Evolutionary conservation across 169 alveolate species (phyloP), one percentile per base, ranked within the genome.

Genomic region (Toxoplasma gondii): DNA sequence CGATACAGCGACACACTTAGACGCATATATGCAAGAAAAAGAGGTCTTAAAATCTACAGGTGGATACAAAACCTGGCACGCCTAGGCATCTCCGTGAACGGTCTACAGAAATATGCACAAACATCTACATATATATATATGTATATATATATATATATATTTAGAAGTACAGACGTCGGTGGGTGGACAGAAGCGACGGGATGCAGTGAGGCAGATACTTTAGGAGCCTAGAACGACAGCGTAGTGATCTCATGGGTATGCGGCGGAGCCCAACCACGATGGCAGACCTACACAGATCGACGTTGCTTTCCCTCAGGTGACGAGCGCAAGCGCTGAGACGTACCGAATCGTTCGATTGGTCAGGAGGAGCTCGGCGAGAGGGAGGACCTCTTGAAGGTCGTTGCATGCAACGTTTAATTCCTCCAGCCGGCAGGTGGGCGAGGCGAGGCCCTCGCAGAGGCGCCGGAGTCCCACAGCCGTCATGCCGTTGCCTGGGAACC

Each of bases 361-460:
- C 31, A 82, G 67, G 29, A 82, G 90, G 24, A 82, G 90, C 90
- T 82, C 90, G 34, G 90, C 90, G 67, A 82, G 90, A 2, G 90
- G 90, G 19, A 82, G 90, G 41, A 36, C 38, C 29, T 82, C 69
- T 19, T 82, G 90, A 12, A 82, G 90, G 36, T 82, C 90, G 41
- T 82, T 82, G 64, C 90, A 82, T 16, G 90, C 90, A 22, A 82
- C 4, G 67, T 82, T 82, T 38, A 82, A 82, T 38, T 82, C 90
- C 34, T 82, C 90, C 24, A 82, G 53, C 22, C 38, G 64, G 36
- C 90, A 82, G 67, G 90, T 31, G 2, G 39, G 49, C 10, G 44
- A 24, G 53, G 44, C 67, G 24, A 82, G 64, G 67, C 90, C 67
- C 36, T 82, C 90, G 67, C 90, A 82, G 17, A 82, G 67, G 17